Evolutionary conservation across 2,329 filamentous ascomycete species (phyloP).

Genomic region (Verticillium nubilum): DNA sequence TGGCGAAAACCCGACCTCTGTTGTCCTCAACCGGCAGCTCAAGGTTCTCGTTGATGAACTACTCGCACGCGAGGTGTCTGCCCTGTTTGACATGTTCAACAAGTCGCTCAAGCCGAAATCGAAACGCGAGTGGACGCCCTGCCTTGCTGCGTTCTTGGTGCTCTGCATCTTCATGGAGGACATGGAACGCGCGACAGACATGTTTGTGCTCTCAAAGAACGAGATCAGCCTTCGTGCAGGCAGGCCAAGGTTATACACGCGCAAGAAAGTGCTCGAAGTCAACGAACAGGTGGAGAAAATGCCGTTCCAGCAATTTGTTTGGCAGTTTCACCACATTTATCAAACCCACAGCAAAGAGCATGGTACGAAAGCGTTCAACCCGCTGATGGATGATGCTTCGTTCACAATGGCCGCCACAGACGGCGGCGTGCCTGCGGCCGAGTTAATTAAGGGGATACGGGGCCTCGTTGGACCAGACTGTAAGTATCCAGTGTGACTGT

Average conservation of each 20-base stretch:
- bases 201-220: conserved; percentile 45
- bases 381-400: conserved; percentile 40
- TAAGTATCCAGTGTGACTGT: background rate
- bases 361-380: conserved; percentile 45
- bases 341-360: conserved; percentile 48
- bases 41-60: conserved; percentile 53
- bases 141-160: conserved; percentile 49
- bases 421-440: conserved; percentile 26
- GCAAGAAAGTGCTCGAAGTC: conserved; percentile 37
- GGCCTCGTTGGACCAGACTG: conserved; percentile 26
- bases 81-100: conserved; percentile 47
- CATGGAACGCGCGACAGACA: conserved; percentile 47
- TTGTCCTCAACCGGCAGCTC: conserved; percentile 50
- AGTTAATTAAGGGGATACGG: conserved; percentile 40
- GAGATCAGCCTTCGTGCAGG: conserved; percentile 38
- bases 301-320: conserved; percentile 55
- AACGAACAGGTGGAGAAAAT: conserved; percentile 50
- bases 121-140: conserved; percentile 49
- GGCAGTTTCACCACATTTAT: conserved; percentile 55
- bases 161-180: conserved; percentile 55
- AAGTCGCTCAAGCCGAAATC: conserved; percentile 49
- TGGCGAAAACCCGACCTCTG: conserved; percentile 41
- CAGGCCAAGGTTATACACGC: conserved; percentile 29
- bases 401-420: conserved; percentile 40
- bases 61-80: conserved; percentile 43